Percentiles rank a stretch among this genome's conserved stretches.
These are phyloP conservation scores for Curvularia verruculosa DNA, from an alignment of 2,329 filamentous ascomycete genomes.

Conservation along the genomic window DNA sequence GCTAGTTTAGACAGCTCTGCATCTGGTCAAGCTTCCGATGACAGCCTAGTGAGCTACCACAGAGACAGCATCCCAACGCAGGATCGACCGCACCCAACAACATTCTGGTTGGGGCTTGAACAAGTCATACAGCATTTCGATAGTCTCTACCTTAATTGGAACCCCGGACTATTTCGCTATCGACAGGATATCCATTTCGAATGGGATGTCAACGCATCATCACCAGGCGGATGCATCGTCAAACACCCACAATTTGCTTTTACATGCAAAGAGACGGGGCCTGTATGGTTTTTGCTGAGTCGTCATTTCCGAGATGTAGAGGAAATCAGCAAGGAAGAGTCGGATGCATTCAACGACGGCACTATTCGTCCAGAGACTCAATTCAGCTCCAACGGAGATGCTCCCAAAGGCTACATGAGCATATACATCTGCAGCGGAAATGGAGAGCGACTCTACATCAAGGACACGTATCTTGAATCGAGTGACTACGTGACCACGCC, in stretches of 20 bases:
- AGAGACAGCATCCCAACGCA: slow-evolving; percentile 37
- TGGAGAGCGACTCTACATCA: slow-evolving; percentile 75
- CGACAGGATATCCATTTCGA: slow-evolving; percentile 89
- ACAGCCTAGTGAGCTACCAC: slow-evolving; percentile 30
- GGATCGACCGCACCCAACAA: slow-evolving; percentile 64
- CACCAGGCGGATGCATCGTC: slow-evolving; percentile 76
- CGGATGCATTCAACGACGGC: slow-evolving; percentile 43
- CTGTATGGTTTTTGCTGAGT: slow-evolving; percentile 83
- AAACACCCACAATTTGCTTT: slow-evolving; percentile 67
- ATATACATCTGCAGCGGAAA: slow-evolving; percentile 77
- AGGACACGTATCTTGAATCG: slow-evolving; percentile 72
- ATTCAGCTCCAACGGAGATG: slow-evolving; percentile 35
- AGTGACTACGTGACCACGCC: slow-evolving; percentile 93
- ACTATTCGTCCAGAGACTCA: slow-evolving; percentile 32
- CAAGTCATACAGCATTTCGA: slow-evolving; percentile 91
- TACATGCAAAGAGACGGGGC: slow-evolving; percentile 60
- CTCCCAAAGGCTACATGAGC: slow-evolving; percentile 77
- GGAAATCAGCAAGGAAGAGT: slow-evolving; percentile 44
- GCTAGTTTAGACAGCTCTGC: slow-evolving; percentile 26
- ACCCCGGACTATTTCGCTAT: slow-evolving; percentile 78
- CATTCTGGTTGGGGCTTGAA: slow-evolving; percentile 91
- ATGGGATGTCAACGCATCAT: slow-evolving; percentile 68
- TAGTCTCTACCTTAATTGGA: slow-evolving; percentile 97
- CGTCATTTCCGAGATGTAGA: slow-evolving; percentile 76
- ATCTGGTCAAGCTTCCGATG: slow-evolving; percentile 21